phyloP scores from a whole-genome alignment of 805 yeast genomes.

The Saccharomycopsis schoenii region DNA sequence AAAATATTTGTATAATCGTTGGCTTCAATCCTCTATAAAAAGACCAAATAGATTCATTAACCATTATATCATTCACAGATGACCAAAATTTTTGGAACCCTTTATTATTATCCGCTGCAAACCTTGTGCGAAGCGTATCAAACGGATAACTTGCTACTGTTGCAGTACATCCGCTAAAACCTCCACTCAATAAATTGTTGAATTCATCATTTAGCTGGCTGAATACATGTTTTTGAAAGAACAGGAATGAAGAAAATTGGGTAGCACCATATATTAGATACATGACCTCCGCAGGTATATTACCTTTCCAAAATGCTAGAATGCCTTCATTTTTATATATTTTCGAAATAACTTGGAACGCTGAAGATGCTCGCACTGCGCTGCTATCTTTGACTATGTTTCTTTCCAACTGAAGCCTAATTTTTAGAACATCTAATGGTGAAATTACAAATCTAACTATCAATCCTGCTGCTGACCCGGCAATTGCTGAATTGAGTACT shows the following conservation, averaged over 20 bases:
- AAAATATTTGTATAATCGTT: slow-evolving; percentile 24
- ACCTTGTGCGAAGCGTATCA: slow-evolving; percentile 78
- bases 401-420: slow-evolving; percentile 51
- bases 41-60: slow-evolving; percentile 32
- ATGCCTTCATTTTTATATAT: slow-evolving; percentile 59
- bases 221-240: slow-evolving; percentile 22
- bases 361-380: neutral
- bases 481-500: slow-evolving; percentile 9
- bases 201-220: slow-evolving; percentile 15
- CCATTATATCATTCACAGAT: slow-evolving; percentile 29
- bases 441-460: slow-evolving; percentile 45
- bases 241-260: slow-evolving; percentile 69
- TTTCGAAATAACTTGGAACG: slow-evolving; percentile 29
- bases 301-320: slow-evolving; percentile 88
- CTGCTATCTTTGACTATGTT: neutral
- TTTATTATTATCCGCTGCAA: slow-evolving; percentile 46
- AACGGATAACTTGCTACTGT: slow-evolving; percentile 77
- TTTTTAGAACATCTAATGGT: slow-evolving; percentile 67
- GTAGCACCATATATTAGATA: slow-evolving; percentile 77
- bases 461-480: slow-evolving; percentile 22
- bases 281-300: slow-evolving; percentile 82
- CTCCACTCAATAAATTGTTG: slow-evolving; percentile 48
- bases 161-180: slow-evolving; percentile 66
- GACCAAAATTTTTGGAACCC: slow-evolving; percentile 26
- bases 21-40: slow-evolving; percentile 42